Percentiles rank a stretch among this genome's conserved stretches.
Conservation (phyloP, 139 green algal species). For the Haematococcus sp. region DNA sequence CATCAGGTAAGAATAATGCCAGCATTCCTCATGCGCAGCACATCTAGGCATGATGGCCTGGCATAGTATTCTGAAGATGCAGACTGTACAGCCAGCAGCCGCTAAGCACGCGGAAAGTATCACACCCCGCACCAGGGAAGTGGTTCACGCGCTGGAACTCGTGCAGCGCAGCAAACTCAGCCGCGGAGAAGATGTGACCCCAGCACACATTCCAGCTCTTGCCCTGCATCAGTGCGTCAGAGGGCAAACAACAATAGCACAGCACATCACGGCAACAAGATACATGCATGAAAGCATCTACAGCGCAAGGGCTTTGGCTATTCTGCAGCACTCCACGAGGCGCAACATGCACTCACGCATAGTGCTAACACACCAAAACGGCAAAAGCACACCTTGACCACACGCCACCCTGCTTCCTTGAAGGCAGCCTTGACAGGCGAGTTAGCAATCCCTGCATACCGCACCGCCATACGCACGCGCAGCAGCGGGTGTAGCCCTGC, state of each 20-base stretch:
- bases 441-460: constrained; percentile 51
- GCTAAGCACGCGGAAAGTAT: not conserved
- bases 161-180: constrained; percentile 27
- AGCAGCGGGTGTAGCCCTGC: constrained; percentile 30
- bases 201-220: constrained; percentile 55
- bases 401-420: constrained; percentile 33
- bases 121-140: constrained; percentile 61
- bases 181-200: constrained; percentile 41
- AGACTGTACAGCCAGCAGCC: not conserved
- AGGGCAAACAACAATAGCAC: too few species aligned
- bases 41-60: not conserved
- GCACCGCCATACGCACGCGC: constrained; percentile 37
- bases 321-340: too few species aligned
- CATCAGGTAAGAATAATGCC: not conserved
- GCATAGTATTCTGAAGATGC: not conserved
- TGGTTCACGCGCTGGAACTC: constrained; percentile 65
- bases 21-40: not conserved
- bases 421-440: constrained; percentile 53
- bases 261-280: not conserved
- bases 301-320: not conserved
- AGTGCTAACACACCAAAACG: too few species aligned
- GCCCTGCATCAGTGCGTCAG: not conserved
- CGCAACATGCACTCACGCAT: too few species aligned
- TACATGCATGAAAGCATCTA: not conserved
- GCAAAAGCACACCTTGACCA: not conserved